Evolutionary conservation across 2,329 filamentous ascomycete species (phyloP).

Genomic region (Sporothrix humicola): DNA sequence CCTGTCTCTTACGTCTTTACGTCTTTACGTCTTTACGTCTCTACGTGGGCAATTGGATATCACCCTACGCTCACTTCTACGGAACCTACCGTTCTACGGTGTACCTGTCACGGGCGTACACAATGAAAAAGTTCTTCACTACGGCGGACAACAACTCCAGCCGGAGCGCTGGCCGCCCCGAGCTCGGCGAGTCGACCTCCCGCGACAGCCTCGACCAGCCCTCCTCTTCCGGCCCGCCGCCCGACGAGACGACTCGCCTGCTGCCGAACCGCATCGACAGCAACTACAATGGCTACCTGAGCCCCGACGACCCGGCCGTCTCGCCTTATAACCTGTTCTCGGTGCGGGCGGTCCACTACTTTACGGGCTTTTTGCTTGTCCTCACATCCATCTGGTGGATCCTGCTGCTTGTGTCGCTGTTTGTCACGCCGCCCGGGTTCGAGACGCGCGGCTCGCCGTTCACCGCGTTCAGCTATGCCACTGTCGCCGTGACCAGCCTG

Average conservation of each 20-base stretch:
- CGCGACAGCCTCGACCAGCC: slow-evolving; percentile 29
- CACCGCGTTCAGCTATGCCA: slow-evolving; percentile 84
- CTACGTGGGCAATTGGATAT: neutral
- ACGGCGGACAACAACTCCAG: slow-evolving; percentile 20
- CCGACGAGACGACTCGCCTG: slow-evolving; percentile 65
- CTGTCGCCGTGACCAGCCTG: slow-evolving; percentile 76
- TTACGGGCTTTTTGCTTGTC: slow-evolving; percentile 76
- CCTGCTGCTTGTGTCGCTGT: slow-evolving; percentile 83
- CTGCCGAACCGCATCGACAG: slow-evolving; percentile 70
- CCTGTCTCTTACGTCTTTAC: slow-evolving; percentile 7
- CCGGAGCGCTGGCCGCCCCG: slow-evolving; percentile 11
- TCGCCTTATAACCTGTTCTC: slow-evolving; percentile 95
- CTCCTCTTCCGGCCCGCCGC: neutral
- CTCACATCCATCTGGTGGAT: slow-evolving; percentile 92
- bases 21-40: neutral
- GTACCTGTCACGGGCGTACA: neutral
- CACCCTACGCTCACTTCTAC: neutral
- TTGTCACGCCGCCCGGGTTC: slow-evolving; percentile 87
- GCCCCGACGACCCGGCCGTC: slow-evolving; percentile 82
- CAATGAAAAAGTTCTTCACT: slow-evolving; percentile 20
- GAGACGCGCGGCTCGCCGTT: slow-evolving; percentile 90
- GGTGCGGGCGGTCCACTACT: slow-evolving; percentile 77
- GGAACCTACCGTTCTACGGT: neutral
- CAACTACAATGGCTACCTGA: slow-evolving; percentile 58
- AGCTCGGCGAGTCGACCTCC: slow-evolving; percentile 18